phyloP scores from a whole-genome alignment of 805 yeast genomes.

The Vanderwaltozyma polyspora region DNA sequence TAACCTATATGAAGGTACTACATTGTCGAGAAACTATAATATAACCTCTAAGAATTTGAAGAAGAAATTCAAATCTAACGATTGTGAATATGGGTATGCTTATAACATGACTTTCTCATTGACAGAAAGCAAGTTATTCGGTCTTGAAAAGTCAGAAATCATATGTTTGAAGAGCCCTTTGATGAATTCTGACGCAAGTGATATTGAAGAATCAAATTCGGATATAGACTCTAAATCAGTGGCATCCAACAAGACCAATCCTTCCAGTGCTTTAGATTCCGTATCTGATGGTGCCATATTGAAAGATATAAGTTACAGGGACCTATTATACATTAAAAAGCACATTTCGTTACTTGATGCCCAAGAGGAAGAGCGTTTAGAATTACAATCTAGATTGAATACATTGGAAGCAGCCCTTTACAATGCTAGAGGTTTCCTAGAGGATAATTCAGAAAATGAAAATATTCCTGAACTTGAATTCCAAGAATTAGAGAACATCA shows the following conservation, averaged over 20 bases:
- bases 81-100: conserved; percentile 31
- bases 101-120: conserved; percentile 35
- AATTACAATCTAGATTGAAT: conserved; percentile 54
- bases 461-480: conserved; percentile 33
- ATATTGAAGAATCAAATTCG: conserved; percentile 34
- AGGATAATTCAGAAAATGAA: conserved; percentile 37
- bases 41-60: conserved; percentile 22
- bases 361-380: conserved; percentile 36
- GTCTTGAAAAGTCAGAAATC: conserved; percentile 33
- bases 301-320: conserved; percentile 37
- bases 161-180: conserved; percentile 29
- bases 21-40: conserved; percentile 9
- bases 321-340: conserved; percentile 35
- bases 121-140: conserved; percentile 41
- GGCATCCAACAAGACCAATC: not conserved
- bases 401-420: conserved; percentile 65
- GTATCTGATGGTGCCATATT: conserved; percentile 1
- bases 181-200: conserved; percentile 31
- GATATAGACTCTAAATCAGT: conserved; percentile 25
- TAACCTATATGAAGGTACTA: conserved; percentile 22
- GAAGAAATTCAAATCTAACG: conserved; percentile 22
- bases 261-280: not conserved
- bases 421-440: conserved; percentile 49
- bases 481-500: conserved; percentile 27
- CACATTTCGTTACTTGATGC: conserved; percentile 44